A percentile compares a stretch with the other conserved stretches of the same genome.
Conservation (phyloP, 1,139 yeast genomes). For the Saccharomyces hybrid region DNA sequence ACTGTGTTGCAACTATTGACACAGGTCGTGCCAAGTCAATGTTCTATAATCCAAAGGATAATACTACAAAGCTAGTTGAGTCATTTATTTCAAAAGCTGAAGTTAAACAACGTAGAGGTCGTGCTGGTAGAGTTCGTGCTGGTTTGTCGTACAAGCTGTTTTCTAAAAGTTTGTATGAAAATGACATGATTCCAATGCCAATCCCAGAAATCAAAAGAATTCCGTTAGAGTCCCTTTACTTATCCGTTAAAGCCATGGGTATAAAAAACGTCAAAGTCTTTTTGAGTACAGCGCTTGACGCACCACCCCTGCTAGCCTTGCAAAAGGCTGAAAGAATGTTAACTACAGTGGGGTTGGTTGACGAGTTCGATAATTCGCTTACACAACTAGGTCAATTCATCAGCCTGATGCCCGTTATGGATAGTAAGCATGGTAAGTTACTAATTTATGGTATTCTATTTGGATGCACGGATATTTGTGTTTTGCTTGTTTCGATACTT, state of each 20-base stretch:
- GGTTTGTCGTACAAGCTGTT: conserved; percentile 80
- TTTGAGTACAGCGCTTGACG: conserved; percentile 68
- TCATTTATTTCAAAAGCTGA: conserved; percentile 89
- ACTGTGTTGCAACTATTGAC: conserved; percentile 87
- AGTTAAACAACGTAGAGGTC: conserved; percentile 87
- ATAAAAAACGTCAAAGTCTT: conserved; percentile 61
- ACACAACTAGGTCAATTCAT: conserved; percentile 78
- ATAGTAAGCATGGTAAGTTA: conserved; percentile 76
- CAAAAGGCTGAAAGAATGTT: conserved; percentile 55
- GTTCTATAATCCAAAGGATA: conserved; percentile 56
- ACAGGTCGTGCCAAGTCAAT: conserved; percentile 78
- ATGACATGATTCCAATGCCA: conserved; percentile 60
- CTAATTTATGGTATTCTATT: conserved; percentile 72
- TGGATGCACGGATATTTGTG: conserved; percentile 71
- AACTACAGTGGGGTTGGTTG: conserved; percentile 65
- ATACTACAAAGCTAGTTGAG: conserved; percentile 67
- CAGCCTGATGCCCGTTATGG: conserved; percentile 72
- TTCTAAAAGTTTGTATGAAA: conserved; percentile 50
- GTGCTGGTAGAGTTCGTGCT: conserved; percentile 91
- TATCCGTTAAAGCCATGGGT: conserved; percentile 86
- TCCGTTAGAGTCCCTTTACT: conserved; percentile 70
- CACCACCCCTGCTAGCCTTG: conserved; percentile 56
- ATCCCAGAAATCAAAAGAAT: conserved; percentile 84
- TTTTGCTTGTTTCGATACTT: conserved; percentile 66
- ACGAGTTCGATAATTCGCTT: conserved; percentile 40